Percentiles rank a stretch among this genome's conserved stretches.
These are phyloP conservation scores for Russula sp. DNA, from an alignment of 768 basidiomycete genomes.

Conservation along the genomic window DNA sequence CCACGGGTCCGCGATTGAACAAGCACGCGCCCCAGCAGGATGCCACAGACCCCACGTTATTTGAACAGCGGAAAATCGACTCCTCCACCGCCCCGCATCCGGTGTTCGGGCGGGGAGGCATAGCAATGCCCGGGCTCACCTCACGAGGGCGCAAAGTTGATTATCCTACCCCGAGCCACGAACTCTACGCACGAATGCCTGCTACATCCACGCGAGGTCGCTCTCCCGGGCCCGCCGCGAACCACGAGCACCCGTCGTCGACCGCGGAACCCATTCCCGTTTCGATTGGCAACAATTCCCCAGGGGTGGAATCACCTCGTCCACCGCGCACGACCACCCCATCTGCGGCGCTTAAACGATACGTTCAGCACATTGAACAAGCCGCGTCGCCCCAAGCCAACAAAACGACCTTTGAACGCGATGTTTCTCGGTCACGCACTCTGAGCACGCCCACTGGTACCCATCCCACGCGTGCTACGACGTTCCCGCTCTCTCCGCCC, in stretches of 20 bases:
- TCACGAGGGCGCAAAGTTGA: slow-evolving; percentile 21
- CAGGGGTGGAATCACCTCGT: neutral
- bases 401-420: neutral
- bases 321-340: slow-evolving; percentile 5
- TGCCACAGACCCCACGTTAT: slow-evolving; percentile 56
- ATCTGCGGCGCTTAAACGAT: slow-evolving; percentile 18
- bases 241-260: neutral
- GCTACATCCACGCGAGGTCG: slow-evolving; percentile 7
- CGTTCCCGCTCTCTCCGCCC: slow-evolving; percentile 2
- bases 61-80: slow-evolving; percentile 51
- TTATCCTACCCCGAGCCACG: slow-evolving; percentile 1
- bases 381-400: neutral
- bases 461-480: neutral
- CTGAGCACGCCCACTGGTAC: slow-evolving; percentile 26
- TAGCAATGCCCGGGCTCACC: slow-evolving; percentile 72
- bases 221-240: slow-evolving; percentile 12
- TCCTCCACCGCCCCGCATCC: slow-evolving; percentile 54
- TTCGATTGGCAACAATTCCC: neutral
- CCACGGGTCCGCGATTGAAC: slow-evolving; percentile 67
- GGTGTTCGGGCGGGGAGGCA: slow-evolving; percentile 65
- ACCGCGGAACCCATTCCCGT: neutral
- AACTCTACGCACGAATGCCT: slow-evolving; percentile 1
- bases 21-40: slow-evolving; percentile 68
- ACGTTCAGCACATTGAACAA: slow-evolving; percentile 21
- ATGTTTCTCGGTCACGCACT: slow-evolving; percentile 11